A percentile compares a stretch with the other conserved stretches of the same genome.
Evolutionary conservation across 2,329 filamentous ascomycete genomes (phyloP).

Genomic region (Lachnum nothofagi): DNA sequence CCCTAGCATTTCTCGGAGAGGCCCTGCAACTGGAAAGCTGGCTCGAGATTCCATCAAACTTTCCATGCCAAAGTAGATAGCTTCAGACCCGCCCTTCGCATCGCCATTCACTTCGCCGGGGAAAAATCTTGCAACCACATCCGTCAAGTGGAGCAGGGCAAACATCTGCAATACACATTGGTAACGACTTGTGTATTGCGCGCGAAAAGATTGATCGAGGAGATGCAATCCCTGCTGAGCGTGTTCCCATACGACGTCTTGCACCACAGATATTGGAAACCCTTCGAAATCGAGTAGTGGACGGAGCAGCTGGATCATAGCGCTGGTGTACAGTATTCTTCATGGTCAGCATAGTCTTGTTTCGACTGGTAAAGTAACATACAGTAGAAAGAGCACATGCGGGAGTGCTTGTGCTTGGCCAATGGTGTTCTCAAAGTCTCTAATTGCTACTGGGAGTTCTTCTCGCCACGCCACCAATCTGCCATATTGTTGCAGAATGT

Average conservation of each 20-base stretch:
- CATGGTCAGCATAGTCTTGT: conserved; percentile 13
- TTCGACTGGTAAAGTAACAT: conserved; percentile 15
- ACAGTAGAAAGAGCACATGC: conserved; percentile 33
- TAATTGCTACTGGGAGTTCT: conserved; percentile 25
- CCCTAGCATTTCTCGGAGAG: conserved; percentile 31
- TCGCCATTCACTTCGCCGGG: conserved; percentile 21
- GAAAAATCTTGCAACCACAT: conserved; percentile 30
- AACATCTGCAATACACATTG: conserved; percentile 34
- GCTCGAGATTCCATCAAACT: conserved; percentile 26
- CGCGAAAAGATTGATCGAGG: conserved; percentile 28
- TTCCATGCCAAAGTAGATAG: conserved; percentile 29
- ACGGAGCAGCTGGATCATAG: conserved; percentile 31
- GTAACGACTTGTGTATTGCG: conserved; percentile 29
- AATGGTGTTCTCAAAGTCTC: conserved; percentile 19
- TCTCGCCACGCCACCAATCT: conserved; percentile 28
- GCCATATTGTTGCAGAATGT: conserved; percentile 28
- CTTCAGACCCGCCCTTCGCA: conserved; percentile 25
- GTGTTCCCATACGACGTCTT: conserved; percentile 28
- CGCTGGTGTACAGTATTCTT: conserved; percentile 31
- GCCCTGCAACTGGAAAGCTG: conserved; percentile 30
- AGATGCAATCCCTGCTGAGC: conserved; percentile 31
- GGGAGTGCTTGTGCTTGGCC: conserved; percentile 27
- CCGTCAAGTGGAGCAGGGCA: conserved; percentile 30
- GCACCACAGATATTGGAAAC: conserved; percentile 23
- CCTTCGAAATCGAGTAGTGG: conserved; percentile 29